Evolutionary conservation across 192 early-diverging fungal species (phyloP).

Genomic region (Rhizophlyctis rosea): DNA sequence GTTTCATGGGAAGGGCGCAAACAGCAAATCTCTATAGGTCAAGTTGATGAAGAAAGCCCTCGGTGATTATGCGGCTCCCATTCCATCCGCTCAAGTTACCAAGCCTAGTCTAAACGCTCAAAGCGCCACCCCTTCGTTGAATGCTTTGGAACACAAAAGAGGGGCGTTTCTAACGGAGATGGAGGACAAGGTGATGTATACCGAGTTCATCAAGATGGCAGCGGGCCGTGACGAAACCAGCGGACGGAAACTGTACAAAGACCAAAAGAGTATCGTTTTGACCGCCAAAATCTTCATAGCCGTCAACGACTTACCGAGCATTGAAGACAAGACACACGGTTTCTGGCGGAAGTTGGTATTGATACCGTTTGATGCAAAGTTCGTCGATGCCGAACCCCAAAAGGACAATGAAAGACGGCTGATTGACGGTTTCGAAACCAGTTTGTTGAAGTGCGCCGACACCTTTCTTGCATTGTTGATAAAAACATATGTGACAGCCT

Average conservation of each 20-base stretch:
- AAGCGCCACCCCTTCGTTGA: background rate
- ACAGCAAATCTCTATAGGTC: conserved; percentile 3
- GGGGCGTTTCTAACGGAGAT: background rate
- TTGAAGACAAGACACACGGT: conserved; percentile 1
- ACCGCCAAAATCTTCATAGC: background rate
- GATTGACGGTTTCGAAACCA: background rate
- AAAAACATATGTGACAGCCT: background rate
- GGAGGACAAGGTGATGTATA: background rate
- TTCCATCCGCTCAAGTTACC: background rate
- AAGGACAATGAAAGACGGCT: background rate
- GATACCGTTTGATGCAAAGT: background rate
- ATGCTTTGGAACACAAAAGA: background rate
- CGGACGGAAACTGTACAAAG: background rate
- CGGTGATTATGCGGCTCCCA: background rate
- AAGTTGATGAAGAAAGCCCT: background rate
- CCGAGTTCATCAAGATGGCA: conserved; percentile 5
- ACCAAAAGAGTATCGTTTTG: background rate
- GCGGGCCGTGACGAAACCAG: background rate
- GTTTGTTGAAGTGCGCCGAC: background rate
- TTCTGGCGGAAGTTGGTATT: conserved; percentile 4
- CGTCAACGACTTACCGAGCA: background rate
- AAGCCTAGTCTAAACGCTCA: background rate
- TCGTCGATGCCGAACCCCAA: background rate
- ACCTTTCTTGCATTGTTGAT: conserved; percentile 4
- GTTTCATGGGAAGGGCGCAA: conserved; percentile 5